These are phyloP conservation scores for Phytophthora fragariae DNA, from an alignment of 352 stramenopile genomes.

Conservation along the genomic window DNA sequence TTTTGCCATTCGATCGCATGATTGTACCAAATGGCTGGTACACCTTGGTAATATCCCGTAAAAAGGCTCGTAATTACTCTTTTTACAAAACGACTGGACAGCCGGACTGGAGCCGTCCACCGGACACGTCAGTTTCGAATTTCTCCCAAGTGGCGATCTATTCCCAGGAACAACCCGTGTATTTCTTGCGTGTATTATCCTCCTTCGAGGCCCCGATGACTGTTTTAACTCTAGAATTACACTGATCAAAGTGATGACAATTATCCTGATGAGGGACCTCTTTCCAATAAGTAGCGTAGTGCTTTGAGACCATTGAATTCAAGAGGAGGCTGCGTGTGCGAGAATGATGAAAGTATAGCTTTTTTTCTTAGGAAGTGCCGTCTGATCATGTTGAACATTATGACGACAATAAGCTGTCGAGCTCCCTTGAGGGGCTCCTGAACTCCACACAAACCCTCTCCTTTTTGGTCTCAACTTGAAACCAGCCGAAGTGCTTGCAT, in stretches of 20 bases:
- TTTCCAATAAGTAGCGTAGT: conserved; percentile 1
- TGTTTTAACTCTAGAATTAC: conserved; percentile 77
- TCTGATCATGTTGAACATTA: conserved; percentile 83
- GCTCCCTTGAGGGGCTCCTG: conserved; percentile 43
- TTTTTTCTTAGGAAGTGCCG: conserved; percentile 77
- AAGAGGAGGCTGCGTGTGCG: conserved; percentile 20
- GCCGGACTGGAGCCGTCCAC: not conserved
- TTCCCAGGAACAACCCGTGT: not conserved
- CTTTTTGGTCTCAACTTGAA: not conserved
- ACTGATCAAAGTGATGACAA: conserved; percentile 69
- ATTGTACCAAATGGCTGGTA: not conserved
- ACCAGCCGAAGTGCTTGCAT: not conserved
- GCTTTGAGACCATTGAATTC: too few species aligned
- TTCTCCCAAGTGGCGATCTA: not conserved
- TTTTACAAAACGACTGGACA: conserved; percentile 10
- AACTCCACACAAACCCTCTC: conserved; percentile 49
- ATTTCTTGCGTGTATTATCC: not conserved
- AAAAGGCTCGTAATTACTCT: not conserved
- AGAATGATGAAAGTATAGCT: conserved; percentile 76
- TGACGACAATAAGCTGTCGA: conserved; percentile 64
- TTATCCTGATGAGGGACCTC: conserved; percentile 63
- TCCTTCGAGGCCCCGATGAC: conserved; percentile 35
- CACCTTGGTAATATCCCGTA: not conserved
- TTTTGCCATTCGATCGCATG: not conserved
- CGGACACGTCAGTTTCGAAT: not conserved